phyloP scores from a whole-genome alignment of 352 stramenopile species.

The Phytopythium kandeliae region DNA sequence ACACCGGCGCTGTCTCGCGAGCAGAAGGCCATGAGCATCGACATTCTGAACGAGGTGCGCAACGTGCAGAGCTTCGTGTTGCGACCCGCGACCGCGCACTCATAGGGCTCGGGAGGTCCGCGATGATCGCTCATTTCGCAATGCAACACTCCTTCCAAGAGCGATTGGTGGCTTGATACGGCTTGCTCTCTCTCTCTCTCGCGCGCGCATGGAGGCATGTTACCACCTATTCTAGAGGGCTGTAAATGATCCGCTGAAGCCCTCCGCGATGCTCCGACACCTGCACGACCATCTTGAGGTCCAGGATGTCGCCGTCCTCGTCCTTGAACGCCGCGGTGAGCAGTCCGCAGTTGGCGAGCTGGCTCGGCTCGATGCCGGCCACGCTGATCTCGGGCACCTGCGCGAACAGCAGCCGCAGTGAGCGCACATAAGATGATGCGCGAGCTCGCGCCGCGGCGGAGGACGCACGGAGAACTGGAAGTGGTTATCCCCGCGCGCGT shows the following conservation, averaged over 20 bases:
- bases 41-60: slow-evolving; percentile 35
- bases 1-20: background rate
- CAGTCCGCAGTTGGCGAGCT: slow-evolving; percentile 85
- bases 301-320: slow-evolving; percentile 65
- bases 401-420: background rate
- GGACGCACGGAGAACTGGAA: slow-evolving; percentile 80
- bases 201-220: background rate
- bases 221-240: slow-evolving; percentile 63
- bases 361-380: slow-evolving; percentile 65
- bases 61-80: slow-evolving; percentile 29
- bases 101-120: background rate
- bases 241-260: slow-evolving; percentile 86
- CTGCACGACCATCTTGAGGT: slow-evolving; percentile 88
- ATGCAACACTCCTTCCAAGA: no score
- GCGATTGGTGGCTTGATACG: background rate
- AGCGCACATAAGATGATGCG: no score
- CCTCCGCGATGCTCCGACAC: slow-evolving; percentile 69
- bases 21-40: slow-evolving; percentile 31
- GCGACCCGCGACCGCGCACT: slow-evolving; percentile 10
- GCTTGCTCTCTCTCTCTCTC: no score
- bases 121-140: background rate
- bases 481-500: slow-evolving; percentile 61
- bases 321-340: slow-evolving; percentile 79
- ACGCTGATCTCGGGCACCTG: slow-evolving; percentile 70
- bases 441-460: no score